Base-by-base conservation (phyloP, 73 alveolate genomes). In the Tetrahymena borealis region DNA sequence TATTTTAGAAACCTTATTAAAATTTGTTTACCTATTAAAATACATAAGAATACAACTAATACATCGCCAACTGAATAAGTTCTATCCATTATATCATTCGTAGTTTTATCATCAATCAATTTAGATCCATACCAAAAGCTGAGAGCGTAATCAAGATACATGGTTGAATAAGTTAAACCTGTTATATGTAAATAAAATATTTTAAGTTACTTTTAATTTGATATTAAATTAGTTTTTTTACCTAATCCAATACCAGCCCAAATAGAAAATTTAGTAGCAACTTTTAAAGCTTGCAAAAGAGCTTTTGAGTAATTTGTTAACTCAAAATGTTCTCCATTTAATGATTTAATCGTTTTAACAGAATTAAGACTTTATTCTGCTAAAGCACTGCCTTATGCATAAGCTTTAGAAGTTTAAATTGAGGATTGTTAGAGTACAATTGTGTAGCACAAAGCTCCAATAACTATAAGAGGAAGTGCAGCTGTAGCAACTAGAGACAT, bases 291-390 rank as follows among this genome's bases (percentile, higher is more conserved):
- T 24, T 32, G 33, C 11, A 38, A 39, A 2, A 90, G 38, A 1
- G 39, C 41, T 38, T 90, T 4, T 3, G 78, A 37, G 32, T 90
- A 90, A 18, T 90, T 90, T 39, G 15, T 11, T 0, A 36, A n/a
- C 32, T 90, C 93, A 13, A 90, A 90, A 13, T 90, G 32, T 39
- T 90, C 93, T 90, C 93, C 93, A 10, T 36, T 32, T n/a, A 90
- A 28, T 0, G 85, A 60, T 60, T 93, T 93, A 18, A 93, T 93
- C 28, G 95, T 96, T 91, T 95, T 97, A 31, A 97, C 95, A 18
- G 98, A 98, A 78, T 95, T 92, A n/a, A 97, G 94, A 4, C 98
- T 97, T 96, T 97, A 94, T 91, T 97, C 99, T 15, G 99, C 99
- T 15, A 90, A 90, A 90, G 92, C 98, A 93, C 90, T 98, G 91